These are phyloP conservation scores for Penicillium nucicola DNA, from an alignment of 495 filamentous ascomycete genomes.

Conservation along the genomic window DNA sequence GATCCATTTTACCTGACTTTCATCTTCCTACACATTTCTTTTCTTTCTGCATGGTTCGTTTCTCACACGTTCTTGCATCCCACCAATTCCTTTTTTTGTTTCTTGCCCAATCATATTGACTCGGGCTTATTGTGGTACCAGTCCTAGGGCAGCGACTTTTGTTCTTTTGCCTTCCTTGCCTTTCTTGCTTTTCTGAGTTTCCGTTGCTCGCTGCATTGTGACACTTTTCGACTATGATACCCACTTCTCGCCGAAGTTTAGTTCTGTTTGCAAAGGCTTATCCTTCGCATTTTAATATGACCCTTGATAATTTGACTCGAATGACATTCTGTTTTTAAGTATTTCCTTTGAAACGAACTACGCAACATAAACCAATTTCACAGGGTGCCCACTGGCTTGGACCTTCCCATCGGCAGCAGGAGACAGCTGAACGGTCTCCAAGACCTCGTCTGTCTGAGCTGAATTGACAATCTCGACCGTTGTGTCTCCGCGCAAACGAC, in stretches of 20 bases:
- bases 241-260: constrained; percentile 17
- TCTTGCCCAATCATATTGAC: background rate
- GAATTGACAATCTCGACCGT: constrained; percentile 37
- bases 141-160: background rate
- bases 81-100: constrained; percentile 1
- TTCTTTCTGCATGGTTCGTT: background rate
- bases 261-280: background rate
- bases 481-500: constrained; percentile 17
- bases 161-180: background rate
- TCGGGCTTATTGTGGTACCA: background rate
- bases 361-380: constrained; percentile 10
- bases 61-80: constrained; percentile 7
- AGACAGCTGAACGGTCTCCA: constrained; percentile 23
- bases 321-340: constrained; percentile 14
- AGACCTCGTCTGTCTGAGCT: constrained; percentile 27
- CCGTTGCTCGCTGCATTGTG: constrained; percentile 4
- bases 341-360: background rate
- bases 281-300: constrained; percentile 2
- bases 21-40: background rate
- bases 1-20: constrained; percentile 6
- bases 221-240: constrained; percentile 28
- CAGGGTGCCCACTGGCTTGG: constrained; percentile 10
- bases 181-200: background rate
- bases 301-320: constrained; percentile 7
- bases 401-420: constrained; percentile 12